A percentile compares a stretch with the other conserved stretches of the same genome.
phyloP scores from a whole-genome alignment of 2,329 filamentous ascomycete genomes.

The Hypoxylon sp. region DNA sequence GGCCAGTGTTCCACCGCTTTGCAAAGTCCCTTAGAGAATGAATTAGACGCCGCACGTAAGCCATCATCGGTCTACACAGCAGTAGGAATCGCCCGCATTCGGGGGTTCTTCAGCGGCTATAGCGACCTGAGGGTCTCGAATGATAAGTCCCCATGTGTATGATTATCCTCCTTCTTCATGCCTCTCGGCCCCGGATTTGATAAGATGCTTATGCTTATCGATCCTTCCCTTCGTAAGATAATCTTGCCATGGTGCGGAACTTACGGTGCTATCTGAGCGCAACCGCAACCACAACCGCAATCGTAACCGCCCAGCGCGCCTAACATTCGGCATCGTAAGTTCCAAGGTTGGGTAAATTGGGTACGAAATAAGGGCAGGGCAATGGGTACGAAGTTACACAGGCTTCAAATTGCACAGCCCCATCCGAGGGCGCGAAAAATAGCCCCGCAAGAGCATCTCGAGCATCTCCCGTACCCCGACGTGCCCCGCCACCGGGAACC shows the following conservation, averaged over 20 bases:
- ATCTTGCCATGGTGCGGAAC: slow-evolving; percentile 6
- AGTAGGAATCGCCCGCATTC: neutral
- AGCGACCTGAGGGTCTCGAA: slow-evolving; percentile 24
- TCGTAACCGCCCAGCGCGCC: slow-evolving; percentile 30
- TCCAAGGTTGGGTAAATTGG: neutral
- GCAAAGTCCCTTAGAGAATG: neutral
- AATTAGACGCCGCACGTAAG: slow-evolving; percentile 21
- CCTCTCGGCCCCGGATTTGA: slow-evolving; percentile 16
- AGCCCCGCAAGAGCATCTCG: slow-evolving; percentile 16
- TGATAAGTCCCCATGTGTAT: slow-evolving; percentile 37
- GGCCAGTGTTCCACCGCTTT: slow-evolving; percentile 20
- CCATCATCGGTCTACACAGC: slow-evolving; percentile 2
- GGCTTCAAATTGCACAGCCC: slow-evolving; percentile 39
- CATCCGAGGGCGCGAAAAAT: slow-evolving; percentile 38
- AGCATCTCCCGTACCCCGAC: slow-evolving; percentile 8
- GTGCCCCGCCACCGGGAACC: slow-evolving; percentile 17
- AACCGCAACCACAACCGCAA: slow-evolving; percentile 19
- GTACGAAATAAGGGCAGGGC: neutral
- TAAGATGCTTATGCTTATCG: neutral
- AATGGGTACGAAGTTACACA: slow-evolving; percentile 17
- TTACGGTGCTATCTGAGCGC: slow-evolving; percentile 5
- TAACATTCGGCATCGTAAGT: slow-evolving; percentile 13
- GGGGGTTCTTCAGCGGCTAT: slow-evolving; percentile 38
- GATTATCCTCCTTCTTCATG: slow-evolving; percentile 44
- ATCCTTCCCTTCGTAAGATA: slow-evolving; percentile 6